Evolutionary conservation across 2,329 filamentous ascomycete species (phyloP), one percentile per base, ranked within the genome.

Genomic region (Raffaelea albimanens): DNA sequence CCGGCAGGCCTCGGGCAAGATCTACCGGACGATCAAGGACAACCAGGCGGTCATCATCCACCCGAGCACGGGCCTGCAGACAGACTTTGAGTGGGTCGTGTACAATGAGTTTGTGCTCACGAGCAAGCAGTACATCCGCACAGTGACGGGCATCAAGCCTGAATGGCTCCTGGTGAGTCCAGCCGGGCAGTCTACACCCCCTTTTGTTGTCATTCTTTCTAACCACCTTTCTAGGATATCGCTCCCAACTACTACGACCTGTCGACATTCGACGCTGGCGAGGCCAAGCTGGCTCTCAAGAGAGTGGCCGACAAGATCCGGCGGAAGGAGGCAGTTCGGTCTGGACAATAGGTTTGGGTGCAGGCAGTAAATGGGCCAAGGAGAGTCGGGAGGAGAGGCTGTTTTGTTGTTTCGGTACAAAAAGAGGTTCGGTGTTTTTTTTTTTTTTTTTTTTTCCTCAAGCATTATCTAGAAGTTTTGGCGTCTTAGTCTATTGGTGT

Each of bases 61-160:
- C 67, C 93, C 93, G 2, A 93, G 87, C 55, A 96, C 90, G 1
- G 90, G 95, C 29, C 74, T 98, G 20, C 79, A 82, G 44, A 83
- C 88, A 50, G 90, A 96, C 50, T 87, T 83, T 56, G 93, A 98
- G 56, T 98, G 93, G 93, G 87, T 98, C 22, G 71, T 98, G 22
- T 98, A 98, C 69, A 95, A 97, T 59, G 94, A 98, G 63, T 98
- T 97, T 61, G 93, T 98, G 13, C 78, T 98, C 48, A 98, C 93
- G 1, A 93, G 86, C 46, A 96, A 98, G 77, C 95, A 97, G 69
- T 98, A 96, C 65, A 91, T 98, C 58, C 80, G 94, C 49, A 96
- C 88, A 0, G 88, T 96, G 43, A 97, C 90, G 13, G 82, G 86
- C 25, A 84, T 98, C 47, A 85, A 87, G 63, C 87, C 91, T 1